These are phyloP conservation scores for Schizosaccharomyces lindneri DNA, from an alignment of 805 yeast species.

Conservation along the genomic window DNA sequence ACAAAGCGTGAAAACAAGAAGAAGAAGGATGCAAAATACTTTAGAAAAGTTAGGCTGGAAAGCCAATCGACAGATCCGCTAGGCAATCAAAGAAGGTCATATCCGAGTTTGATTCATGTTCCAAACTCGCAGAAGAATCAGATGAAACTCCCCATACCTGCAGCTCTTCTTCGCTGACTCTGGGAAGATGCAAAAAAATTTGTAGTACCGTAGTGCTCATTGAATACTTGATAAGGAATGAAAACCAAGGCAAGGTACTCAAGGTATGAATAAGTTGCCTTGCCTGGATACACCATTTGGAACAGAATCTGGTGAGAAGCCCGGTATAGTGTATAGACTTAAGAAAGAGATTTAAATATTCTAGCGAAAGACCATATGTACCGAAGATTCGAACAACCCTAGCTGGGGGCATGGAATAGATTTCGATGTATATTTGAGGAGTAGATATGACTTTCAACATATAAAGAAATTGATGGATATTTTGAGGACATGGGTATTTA, in stretches of 20 bases:
- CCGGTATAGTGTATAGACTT: background rate
- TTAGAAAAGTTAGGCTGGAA: no score
- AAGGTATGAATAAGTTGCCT: background rate
- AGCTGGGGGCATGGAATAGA: background rate
- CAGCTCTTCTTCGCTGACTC: background rate
- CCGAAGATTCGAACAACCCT: background rate
- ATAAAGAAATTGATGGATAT: background rate
- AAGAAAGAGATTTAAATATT: background rate
- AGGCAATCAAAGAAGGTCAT: no score
- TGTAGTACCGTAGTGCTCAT: background rate
- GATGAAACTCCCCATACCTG: background rate
- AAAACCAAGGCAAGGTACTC: background rate
- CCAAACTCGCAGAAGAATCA: no score
- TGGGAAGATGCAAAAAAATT: background rate
- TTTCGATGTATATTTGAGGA: background rate
- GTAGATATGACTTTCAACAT: background rate
- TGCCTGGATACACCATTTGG: slow-evolving; percentile 1
- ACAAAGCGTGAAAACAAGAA: no score
- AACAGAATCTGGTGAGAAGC: background rate
- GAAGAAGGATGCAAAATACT: no score
- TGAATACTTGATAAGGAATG: background rate
- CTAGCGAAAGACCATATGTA: background rate
- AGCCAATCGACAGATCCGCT: no score
- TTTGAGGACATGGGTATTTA: background rate
- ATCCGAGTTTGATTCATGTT: no score